Percentiles rank a stretch among this genome's conserved stretches.
Evolutionary conservation across 1,284 basidiomycete species (phyloP).

Genomic region (Ganoderma sp.): DNA sequence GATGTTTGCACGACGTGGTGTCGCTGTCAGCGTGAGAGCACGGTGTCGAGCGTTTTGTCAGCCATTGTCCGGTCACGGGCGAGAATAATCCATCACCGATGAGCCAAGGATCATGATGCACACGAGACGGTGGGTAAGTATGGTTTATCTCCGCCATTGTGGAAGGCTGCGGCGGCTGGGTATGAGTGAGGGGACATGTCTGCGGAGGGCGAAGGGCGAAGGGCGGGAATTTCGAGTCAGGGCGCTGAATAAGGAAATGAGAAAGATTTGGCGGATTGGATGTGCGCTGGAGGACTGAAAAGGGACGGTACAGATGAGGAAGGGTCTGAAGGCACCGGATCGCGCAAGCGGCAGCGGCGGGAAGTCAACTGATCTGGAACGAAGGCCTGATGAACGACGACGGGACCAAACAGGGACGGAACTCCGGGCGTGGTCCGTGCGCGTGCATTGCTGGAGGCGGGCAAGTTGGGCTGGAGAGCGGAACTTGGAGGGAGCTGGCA

Average conservation of each 20-base stretch:
- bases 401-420: slow-evolving; percentile 12
- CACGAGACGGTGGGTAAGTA: not conserved
- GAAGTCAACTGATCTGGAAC: slow-evolving; percentile 27
- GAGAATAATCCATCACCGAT: not conserved
- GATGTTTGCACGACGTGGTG: not conserved
- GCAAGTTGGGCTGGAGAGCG: slow-evolving; percentile 10
- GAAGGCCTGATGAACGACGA: slow-evolving; percentile 22
- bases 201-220: not conserved
- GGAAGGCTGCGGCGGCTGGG: not conserved
- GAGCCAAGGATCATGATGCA: slow-evolving; percentile 2
- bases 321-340: slow-evolving; percentile 27
- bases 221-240: not conserved
- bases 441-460: slow-evolving; percentile 5
- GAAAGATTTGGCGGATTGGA: not conserved
- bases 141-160: slow-evolving; percentile 2
- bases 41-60: not conserved
- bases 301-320: slow-evolving; percentile 26
- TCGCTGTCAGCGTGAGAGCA: not conserved
- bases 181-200: not conserved
- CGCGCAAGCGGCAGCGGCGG: slow-evolving; percentile 26
- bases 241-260: slow-evolving; percentile 10
- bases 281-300: slow-evolving; percentile 26
- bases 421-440: slow-evolving; percentile 16
- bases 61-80: not conserved
- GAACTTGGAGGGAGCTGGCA: slow-evolving; percentile 7